Evolutionary conservation across 2,329 filamentous ascomycete species (phyloP).

Genomic region (Colletotrichum camelliae): DNA sequence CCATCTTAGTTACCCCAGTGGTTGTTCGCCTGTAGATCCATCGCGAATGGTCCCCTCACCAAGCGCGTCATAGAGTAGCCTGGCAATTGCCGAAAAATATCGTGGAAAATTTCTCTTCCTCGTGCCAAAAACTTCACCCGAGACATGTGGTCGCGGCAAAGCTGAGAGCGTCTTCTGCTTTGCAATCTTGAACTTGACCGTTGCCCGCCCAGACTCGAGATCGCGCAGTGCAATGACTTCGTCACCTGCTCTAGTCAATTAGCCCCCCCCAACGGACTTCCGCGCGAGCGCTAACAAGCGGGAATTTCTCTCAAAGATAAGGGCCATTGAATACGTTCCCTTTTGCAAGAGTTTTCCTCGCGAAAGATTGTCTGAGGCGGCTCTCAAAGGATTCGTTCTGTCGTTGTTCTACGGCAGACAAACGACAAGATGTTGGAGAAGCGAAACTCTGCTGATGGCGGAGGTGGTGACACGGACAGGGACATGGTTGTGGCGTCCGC

Average conservation of each 20-base stretch:
- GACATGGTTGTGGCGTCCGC: not conserved
- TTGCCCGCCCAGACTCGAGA: not conserved
- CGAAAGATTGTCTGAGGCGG: not conserved
- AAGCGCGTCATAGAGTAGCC: not conserved
- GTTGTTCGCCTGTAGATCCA: not conserved
- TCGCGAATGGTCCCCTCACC: not conserved
- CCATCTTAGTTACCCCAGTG: not conserved
- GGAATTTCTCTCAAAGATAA: not conserved
- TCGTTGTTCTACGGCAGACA: not conserved
- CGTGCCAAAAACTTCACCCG: not conserved
- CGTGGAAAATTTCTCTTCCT: not conserved
- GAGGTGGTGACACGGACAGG: not conserved
- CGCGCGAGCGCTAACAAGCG: not conserved
- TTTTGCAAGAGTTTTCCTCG: not conserved
- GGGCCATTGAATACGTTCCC: not conserved
- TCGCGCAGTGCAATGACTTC: conserved; percentile 3
- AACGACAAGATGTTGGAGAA: not conserved
- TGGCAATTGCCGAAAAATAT: not conserved
- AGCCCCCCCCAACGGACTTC: conserved; percentile 2
- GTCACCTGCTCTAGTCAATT: not conserved
- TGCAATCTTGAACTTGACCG: not conserved
- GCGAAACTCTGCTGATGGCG: not conserved
- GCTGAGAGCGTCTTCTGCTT: not conserved
- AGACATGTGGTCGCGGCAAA: not conserved
- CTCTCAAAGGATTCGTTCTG: not conserved